Base-by-base conservation (phyloP, 176 grass and related monocot species). In the Cenchrus fungigraminus region DNA sequence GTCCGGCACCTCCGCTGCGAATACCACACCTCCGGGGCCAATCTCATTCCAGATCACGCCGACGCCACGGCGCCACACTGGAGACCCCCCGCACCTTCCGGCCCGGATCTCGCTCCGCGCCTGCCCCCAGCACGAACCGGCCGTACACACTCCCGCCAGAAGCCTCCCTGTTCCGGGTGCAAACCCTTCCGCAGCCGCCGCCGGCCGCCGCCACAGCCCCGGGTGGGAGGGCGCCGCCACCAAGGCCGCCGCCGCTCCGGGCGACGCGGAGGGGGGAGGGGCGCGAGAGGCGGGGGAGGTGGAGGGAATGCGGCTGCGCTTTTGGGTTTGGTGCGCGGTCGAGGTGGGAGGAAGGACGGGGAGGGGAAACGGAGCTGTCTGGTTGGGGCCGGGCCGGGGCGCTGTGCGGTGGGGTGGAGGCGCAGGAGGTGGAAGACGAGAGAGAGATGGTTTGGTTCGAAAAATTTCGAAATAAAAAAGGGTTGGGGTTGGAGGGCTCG, bases 31-130 rank as follows among this genome's bases (percentile, higher is more conserved):
- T 61, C 67, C 28, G 9, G 59, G 53, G 1, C 67, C 53, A 87
- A 84, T 85, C 80, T 97, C 94, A 97, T 97, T 52, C 88, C 86
- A 94, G 94, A 97, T 97, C 92, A 84, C 86, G 62, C 81, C 82
- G 84, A 86, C 78, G 80, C 70, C 50, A 59, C 70, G 19, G 50
- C 79, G 68, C 51, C 78, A 69, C 73, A 20, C 56, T 19, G 57
- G 34, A 29, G 22, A 68, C 12, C 83, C 73, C 79, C 31, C 29
- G 2, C 69, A 10, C 61, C 65, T 71, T 29, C 20, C 20, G 54
- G 53, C 15, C 68, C 90, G 85, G 91, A 97, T 97, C 92, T 88
- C 89, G 59, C 71, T 52, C 63, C 68, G 45, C 88, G 74, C 80
- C 74, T 29, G 20, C 37, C 59, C 47, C 20, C 25, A 32, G 29